Conservation (phyloP, 140 eudicot genomes). For the Oenanthe javanica region DNA sequence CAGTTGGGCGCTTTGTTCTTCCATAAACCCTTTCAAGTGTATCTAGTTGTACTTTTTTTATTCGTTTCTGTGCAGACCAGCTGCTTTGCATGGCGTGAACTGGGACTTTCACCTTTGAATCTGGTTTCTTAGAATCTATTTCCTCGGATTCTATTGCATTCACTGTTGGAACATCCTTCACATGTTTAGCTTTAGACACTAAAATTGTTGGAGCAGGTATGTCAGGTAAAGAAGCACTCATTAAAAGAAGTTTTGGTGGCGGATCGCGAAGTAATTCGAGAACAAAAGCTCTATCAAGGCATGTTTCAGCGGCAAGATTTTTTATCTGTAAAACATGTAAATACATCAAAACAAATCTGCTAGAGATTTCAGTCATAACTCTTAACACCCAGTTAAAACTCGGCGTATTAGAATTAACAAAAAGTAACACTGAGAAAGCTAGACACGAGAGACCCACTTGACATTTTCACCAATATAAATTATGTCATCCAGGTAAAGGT, state of each 20-base stretch:
- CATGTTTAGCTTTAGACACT: slow-evolving; percentile 30
- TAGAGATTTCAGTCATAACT: background rate
- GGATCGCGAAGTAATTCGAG: slow-evolving; percentile 91
- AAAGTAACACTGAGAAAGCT: background rate
- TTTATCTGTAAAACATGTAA: slow-evolving; percentile 55
- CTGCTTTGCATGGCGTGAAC: slow-evolving; percentile 70
- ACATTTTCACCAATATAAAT: background rate
- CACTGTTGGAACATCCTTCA: slow-evolving; percentile 34
- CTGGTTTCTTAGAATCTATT: slow-evolving; percentile 25
- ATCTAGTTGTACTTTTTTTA: slow-evolving; percentile 80
- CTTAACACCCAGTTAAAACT: background rate
- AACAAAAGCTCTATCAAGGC: slow-evolving; percentile 88
- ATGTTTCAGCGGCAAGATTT: slow-evolving; percentile 73
- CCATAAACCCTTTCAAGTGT: slow-evolving; percentile 80
- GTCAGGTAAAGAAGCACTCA: slow-evolving; percentile 91
- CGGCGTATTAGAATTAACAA: background rate
- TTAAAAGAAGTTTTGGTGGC: slow-evolving; percentile 81
- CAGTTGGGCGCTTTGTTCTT: slow-evolving; percentile 89
- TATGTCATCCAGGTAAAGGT: background rate
- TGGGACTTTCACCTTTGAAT: slow-evolving; percentile 45
- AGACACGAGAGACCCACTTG: background rate
- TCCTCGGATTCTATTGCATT: slow-evolving; percentile 22
- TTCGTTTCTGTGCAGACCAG: slow-evolving; percentile 82
- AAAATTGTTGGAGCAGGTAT: slow-evolving; percentile 28
- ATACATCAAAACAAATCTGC: background rate